phyloP scores from a whole-genome alignment of 192 early-diverging fungal genomes.

The Borealophlyctis nickersoniae region DNA sequence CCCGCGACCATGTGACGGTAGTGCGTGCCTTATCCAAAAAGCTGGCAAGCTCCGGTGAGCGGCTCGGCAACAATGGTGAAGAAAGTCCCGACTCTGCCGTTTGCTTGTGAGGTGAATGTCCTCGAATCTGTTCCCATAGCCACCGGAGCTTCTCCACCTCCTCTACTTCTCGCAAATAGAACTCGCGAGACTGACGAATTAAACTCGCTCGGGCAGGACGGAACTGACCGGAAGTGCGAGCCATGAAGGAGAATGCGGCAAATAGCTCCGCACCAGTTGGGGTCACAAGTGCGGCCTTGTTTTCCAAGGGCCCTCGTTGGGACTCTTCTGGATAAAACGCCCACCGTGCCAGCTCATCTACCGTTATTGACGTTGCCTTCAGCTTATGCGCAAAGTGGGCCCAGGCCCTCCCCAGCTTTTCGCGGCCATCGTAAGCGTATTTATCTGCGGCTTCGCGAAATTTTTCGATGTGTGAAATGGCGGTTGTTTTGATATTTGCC shows the following conservation, averaged over 20 bases:
- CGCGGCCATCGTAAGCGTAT: slow-evolving; percentile 8
- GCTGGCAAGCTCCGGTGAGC: slow-evolving; percentile 3
- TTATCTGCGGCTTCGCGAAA: slow-evolving; percentile 27
- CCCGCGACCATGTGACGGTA: slow-evolving; percentile 24
- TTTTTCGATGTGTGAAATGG: slow-evolving; percentile 27
- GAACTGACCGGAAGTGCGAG: slow-evolving; percentile 19
- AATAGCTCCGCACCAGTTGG: slow-evolving; percentile 38
- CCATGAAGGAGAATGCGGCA: slow-evolving; percentile 33
- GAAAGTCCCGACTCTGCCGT: neutral
- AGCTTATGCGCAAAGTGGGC: slow-evolving; percentile 6
- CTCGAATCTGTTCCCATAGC: slow-evolving; percentile 31
- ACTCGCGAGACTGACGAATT: slow-evolving; percentile 10
- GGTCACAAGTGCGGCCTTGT: neutral
- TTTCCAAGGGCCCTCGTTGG: neutral
- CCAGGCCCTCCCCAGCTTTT: slow-evolving; percentile 9
- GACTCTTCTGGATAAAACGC: slow-evolving; percentile 24
- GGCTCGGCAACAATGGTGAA: slow-evolving; percentile 8
- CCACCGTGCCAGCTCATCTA: slow-evolving; percentile 25
- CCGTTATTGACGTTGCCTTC: slow-evolving; percentile 15
- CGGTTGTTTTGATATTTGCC: slow-evolving; percentile 14
- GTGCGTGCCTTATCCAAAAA: slow-evolving; percentile 31
- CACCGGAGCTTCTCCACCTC: slow-evolving; percentile 33
- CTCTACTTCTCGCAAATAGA: slow-evolving; percentile 9
- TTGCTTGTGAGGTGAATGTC: neutral
- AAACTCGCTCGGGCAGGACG: neutral